A percentile compares a stretch with the other conserved stretches of the same genome.
phyloP scores from a whole-genome alignment of 2,329 filamentous ascomycete genomes.

The Claviceps sorghi region DNA sequence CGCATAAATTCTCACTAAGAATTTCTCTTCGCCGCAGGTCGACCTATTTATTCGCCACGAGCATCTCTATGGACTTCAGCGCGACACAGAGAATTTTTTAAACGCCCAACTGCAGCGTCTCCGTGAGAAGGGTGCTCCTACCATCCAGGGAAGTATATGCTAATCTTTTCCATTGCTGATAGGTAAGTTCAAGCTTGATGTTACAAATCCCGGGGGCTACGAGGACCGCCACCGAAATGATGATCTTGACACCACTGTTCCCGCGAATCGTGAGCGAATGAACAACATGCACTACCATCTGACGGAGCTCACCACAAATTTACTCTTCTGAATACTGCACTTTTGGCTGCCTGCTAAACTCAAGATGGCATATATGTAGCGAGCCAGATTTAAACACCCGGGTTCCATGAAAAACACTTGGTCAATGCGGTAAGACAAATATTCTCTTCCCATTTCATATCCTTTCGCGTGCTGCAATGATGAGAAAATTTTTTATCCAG shows the following conservation, averaged over 20 bases:
- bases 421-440: neutral
- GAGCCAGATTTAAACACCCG: too few species aligned
- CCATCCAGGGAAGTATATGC: neutral
- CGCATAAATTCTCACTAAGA: neutral
- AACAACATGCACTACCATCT: slow-evolving; percentile 71
- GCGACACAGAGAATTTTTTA: neutral
- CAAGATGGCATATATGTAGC: neutral
- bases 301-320: slow-evolving; percentile 19
- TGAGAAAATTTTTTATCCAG: slow-evolving; percentile 51
- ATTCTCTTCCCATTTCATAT: neutral
- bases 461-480: slow-evolving; percentile 28
- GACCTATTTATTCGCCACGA: too few species aligned
- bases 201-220: too few species aligned
- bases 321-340: neutral
- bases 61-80: too few species aligned
- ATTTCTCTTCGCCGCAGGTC: too few species aligned
- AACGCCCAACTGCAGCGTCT: neutral
- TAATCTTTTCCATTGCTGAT: neutral
- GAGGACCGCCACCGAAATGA: slow-evolving; percentile 23
- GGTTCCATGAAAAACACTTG: neutral
- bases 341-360: neutral
- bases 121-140: neutral
- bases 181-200: neutral
- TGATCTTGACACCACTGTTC: slow-evolving; percentile 45
- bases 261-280: slow-evolving; percentile 45